Percentiles rank a stretch among this genome's conserved stretches.
Evolutionary conservation across 2,329 filamentous ascomycete species (phyloP).

Genomic region (Colletotrichum shisoi): DNA sequence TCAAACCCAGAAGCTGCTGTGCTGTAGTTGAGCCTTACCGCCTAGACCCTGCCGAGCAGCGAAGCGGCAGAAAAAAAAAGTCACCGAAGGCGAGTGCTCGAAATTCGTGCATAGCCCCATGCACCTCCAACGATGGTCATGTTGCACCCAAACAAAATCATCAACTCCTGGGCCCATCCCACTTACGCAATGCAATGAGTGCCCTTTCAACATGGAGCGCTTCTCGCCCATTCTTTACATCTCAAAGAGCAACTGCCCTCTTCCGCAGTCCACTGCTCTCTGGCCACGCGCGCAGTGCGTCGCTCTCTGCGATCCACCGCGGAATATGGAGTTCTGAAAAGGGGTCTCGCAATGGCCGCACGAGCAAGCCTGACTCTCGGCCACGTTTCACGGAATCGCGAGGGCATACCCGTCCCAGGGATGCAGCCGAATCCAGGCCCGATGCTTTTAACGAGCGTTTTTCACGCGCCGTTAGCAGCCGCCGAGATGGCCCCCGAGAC

Average conservation of each 20-base stretch:
- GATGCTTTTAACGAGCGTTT: constrained; percentile 31
- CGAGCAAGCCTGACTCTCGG: background rate
- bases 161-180: constrained; percentile 12
- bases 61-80: constrained; percentile 39
- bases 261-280: background rate
- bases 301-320: constrained; percentile 72
- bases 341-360: constrained; percentile 30
- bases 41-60: constrained; percentile 14
- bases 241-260: background rate
- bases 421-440: background rate
- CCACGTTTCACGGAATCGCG: constrained; percentile 40
- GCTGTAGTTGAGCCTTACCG: constrained; percentile 20
- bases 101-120: background rate
- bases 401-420: background rate
- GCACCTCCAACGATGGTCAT: background rate
- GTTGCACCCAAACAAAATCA: constrained; percentile 5
- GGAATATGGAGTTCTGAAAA: constrained; percentile 65
- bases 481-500: constrained; percentile 11
- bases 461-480: constrained; percentile 16
- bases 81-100: background rate
- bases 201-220: constrained; percentile 31
- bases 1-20: background rate
- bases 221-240: constrained; percentile 18
- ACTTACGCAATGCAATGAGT: constrained; percentile 39
- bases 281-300: constrained; percentile 34